phyloP scores from a whole-genome alignment of 768 basidiomycete species.

The Udeniomyces megalosporus region DNA sequence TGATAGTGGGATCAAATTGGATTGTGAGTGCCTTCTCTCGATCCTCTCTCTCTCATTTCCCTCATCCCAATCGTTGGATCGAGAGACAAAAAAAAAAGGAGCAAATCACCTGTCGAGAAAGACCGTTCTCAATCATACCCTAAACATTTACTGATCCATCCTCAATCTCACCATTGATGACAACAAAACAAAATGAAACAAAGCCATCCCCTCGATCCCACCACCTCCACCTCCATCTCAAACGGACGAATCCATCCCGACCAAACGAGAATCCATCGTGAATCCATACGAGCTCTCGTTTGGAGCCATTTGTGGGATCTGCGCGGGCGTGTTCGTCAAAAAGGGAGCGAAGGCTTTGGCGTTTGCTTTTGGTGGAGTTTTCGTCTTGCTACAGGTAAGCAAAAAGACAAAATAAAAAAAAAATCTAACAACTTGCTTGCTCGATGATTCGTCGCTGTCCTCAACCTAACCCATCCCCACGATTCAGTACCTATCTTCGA shows the following conservation, averaged over 20 bases:
- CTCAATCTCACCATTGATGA: neutral
- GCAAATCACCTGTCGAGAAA: too few species aligned
- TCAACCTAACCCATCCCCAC: too few species aligned
- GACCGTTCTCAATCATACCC: too few species aligned
- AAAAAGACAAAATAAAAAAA: too few species aligned
- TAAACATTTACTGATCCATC: too few species aligned
- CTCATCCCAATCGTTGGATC: neutral
- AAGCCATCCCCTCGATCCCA: neutral
- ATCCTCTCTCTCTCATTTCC: neutral
- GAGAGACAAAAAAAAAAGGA: too few species aligned
- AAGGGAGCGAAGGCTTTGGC: conserved; percentile 77
- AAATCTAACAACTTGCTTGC: too few species aligned
- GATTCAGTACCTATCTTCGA: conserved; percentile 11
- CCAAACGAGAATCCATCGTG: conserved; percentile 40
- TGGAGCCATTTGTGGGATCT: conserved; percentile 74
- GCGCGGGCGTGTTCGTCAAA: conserved; percentile 83
- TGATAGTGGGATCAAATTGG: neutral
- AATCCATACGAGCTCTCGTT: conserved; percentile 68
- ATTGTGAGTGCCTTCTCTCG: neutral
- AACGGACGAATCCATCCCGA: conserved; percentile 4
- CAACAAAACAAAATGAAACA: too few species aligned
- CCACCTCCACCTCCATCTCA: neutral
- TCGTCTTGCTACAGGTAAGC: conserved; percentile 86
- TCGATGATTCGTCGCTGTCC: too few species aligned
- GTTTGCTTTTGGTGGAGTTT: conserved; percentile 74